These are phyloP conservation scores for Chaetomium sp. DNA, from an alignment of 2,329 filamentous ascomycete species.

Conservation along the genomic window DNA sequence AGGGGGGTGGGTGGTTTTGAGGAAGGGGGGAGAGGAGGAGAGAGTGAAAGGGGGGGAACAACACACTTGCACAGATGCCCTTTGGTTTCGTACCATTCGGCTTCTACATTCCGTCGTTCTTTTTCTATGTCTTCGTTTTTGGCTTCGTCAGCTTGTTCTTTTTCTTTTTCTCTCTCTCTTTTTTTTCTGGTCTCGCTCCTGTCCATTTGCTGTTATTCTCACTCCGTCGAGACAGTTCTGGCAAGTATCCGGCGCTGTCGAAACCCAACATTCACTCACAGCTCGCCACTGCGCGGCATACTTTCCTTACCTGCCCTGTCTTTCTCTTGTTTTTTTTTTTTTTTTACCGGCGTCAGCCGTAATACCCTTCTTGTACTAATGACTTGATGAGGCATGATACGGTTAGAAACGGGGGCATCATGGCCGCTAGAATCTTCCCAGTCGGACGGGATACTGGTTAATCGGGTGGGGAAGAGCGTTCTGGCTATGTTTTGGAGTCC, in stretches of 20 bases:
- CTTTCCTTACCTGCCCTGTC: not conserved
- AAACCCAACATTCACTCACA: slow-evolving; percentile 1
- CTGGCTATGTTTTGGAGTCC: slow-evolving; percentile 19
- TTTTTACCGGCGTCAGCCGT: slow-evolving; percentile 3
- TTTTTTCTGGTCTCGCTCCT: not conserved
- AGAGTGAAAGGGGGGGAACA: too few species aligned
- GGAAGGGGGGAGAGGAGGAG: not conserved
- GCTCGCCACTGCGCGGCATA: not conserved
- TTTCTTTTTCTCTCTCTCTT: not conserved
- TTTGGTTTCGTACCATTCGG: not conserved
- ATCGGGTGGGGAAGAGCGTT: slow-evolving; percentile 7
- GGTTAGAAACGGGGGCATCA: slow-evolving; percentile 26
- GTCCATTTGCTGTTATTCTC: not conserved
- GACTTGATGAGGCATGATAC: slow-evolving; percentile 27
- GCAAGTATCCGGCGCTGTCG: not conserved
- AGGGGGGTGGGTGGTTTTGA: not conserved
- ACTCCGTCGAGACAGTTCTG: not conserved
- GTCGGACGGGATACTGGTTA: slow-evolving; percentile 4
- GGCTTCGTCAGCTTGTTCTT: not conserved
- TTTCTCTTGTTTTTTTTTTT: slow-evolving; percentile 5
- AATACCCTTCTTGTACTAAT: slow-evolving; percentile 21
- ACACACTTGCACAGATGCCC: not conserved
- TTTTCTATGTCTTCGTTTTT: slow-evolving; percentile 1
- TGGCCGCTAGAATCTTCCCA: slow-evolving; percentile 19
- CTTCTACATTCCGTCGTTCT: not conserved